Evolutionary conservation across 495 filamentous ascomycete species (phyloP).

Genomic region (Trichocladium antarcticum): DNA sequence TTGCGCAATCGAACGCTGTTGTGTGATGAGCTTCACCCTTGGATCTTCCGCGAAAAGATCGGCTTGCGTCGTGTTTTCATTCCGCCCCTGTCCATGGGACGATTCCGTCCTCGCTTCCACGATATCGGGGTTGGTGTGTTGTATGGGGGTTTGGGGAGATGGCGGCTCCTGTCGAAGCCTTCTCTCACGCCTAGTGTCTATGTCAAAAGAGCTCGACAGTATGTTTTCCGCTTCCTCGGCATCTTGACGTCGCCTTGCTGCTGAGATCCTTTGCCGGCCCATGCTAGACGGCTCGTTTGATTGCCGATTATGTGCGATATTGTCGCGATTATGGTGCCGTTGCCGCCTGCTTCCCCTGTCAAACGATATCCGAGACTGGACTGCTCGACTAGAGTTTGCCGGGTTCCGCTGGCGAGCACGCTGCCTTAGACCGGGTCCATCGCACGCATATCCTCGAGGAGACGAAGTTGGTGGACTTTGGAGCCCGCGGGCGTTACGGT

Average conservation of each 20-base stretch:
- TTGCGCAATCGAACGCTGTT: conserved; percentile 26
- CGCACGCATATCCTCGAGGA: neutral
- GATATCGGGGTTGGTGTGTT: neutral
- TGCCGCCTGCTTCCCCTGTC: neutral
- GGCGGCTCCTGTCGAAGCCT: neutral
- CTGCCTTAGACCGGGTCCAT: neutral
- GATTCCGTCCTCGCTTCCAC: neutral
- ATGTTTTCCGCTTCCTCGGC: neutral
- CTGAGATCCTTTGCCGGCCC: neutral
- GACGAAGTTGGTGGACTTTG: conserved; percentile 2
- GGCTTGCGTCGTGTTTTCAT: conserved; percentile 9
- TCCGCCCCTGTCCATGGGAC: too few relatives aligned
- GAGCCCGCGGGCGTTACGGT: neutral
- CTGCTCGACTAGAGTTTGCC: neutral
- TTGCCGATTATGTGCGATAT: neutral
- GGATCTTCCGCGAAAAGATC: conserved; percentile 28
- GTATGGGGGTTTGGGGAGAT: neutral
- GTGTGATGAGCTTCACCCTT: conserved; percentile 31
- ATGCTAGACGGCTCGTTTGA: neutral
- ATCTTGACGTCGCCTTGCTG: too few relatives aligned
- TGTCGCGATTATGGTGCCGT: neutral
- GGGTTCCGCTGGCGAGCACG: neutral
- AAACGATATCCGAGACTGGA: conserved; percentile 5
- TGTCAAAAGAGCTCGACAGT: neutral
- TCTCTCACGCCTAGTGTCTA: neutral